phyloP scores from a whole-genome alignment of 208 protist genomes.

The Polymyxa betae region DNA sequence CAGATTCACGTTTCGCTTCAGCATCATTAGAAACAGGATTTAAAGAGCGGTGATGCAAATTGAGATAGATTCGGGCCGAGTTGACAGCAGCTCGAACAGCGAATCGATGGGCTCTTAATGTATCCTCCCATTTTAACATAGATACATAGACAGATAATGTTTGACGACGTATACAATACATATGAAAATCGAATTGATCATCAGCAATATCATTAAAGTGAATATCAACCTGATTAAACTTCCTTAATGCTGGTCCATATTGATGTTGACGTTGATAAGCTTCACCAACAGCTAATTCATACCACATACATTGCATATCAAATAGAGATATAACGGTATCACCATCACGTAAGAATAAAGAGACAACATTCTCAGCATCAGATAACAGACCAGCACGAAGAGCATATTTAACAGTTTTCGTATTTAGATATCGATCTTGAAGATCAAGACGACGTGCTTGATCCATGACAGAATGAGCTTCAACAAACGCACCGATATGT shows the following conservation, averaged over 20 bases:
- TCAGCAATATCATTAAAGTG: conserved; percentile 55
- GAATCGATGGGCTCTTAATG: neutral
- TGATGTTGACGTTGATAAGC: neutral
- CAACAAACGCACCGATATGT: conserved; percentile 4
- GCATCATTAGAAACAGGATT: too few species aligned
- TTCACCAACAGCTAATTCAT: neutral
- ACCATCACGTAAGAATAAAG: conserved; percentile 31
- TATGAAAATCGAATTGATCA: conserved; percentile 58
- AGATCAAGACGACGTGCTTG: conserved; percentile 25
- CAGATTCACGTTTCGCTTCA: too few species aligned
- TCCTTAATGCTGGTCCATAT: neutral
- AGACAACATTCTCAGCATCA: conserved; percentile 34
- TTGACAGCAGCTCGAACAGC: neutral
- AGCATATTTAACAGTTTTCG: conserved; percentile 51
- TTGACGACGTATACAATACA: neutral
- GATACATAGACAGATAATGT: neutral
- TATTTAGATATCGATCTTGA: conserved; percentile 54
- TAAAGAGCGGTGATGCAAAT: too few species aligned
- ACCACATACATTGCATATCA: conserved; percentile 53
- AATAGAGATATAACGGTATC: conserved; percentile 46
- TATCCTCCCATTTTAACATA: conserved; percentile 14
- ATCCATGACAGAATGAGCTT: conserved; percentile 40
- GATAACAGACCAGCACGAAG: conserved; percentile 20
- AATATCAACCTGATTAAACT: conserved; percentile 13
- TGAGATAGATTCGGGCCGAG: too few species aligned